A percentile compares a stretch with the other conserved stretches of the same genome.
Conservation (phyloP, 2,329 filamentous ascomycete species). For the Aspergillus japonicus region DNA sequence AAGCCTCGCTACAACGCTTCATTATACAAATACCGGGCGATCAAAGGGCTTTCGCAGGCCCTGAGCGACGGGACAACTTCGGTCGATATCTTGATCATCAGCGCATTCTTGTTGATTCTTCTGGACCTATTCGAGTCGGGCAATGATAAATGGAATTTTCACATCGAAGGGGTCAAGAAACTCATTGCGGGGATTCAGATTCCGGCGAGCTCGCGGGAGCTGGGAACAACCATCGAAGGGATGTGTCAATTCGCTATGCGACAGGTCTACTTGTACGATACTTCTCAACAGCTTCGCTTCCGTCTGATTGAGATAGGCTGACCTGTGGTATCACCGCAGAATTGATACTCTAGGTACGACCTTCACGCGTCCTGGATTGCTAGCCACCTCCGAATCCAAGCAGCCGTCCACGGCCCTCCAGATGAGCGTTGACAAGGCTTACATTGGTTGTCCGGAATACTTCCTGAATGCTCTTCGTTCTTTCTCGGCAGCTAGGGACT, state of each 20-base stretch:
- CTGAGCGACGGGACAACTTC: constrained; percentile 4
- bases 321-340: background rate
- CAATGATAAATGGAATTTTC: constrained; percentile 18
- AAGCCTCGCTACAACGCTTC: constrained; percentile 21
- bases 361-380: background rate
- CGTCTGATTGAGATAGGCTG: background rate
- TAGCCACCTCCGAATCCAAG: background rate
- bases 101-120: constrained; percentile 20
- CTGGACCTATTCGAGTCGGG: constrained; percentile 22
- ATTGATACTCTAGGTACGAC: background rate
- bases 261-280: constrained; percentile 6
- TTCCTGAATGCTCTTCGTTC: constrained; percentile 11
- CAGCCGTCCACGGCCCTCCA: background rate
- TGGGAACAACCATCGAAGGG: constrained; percentile 1
- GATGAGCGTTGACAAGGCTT: constrained; percentile 8
- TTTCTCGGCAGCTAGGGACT: constrained; percentile 13
- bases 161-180: constrained; percentile 14
- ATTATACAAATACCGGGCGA: constrained; percentile 22
- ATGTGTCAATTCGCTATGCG: background rate
- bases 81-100: constrained; percentile 15
- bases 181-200: background rate
- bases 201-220: background rate
- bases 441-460: constrained; percentile 15
- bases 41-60: constrained; percentile 13
- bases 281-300: background rate